These are phyloP conservation scores for Knoxia roxburghii DNA, from an alignment of 257 asterid genomes.

Conservation along the genomic window DNA sequence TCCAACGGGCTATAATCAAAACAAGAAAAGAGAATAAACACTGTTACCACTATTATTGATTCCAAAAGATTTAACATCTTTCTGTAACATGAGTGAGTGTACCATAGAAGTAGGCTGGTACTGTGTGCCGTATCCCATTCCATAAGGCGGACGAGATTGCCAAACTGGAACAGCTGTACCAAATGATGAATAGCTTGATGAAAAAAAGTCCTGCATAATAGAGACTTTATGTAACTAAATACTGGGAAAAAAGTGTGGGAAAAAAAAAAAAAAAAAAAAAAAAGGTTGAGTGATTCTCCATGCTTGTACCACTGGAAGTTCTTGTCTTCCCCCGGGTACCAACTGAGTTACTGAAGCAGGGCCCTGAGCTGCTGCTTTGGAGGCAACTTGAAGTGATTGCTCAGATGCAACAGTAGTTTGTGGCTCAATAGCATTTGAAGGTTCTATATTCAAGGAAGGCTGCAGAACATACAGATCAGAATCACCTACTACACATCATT, in stretches of 20 bases:
- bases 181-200: slow-evolving; percentile 35
- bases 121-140: slow-evolving; percentile 47
- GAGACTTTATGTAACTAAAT: not conserved
- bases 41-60: not conserved
- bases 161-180: slow-evolving; percentile 43
- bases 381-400: slow-evolving; percentile 34
- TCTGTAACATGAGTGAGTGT: not conserved
- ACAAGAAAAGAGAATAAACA: not conserved
- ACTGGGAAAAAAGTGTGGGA: not conserved
- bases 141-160: slow-evolving; percentile 46
- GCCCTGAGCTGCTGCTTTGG: slow-evolving; percentile 15
- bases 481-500: slow-evolving; percentile 4
- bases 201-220: slow-evolving; percentile 56
- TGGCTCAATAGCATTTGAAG: slow-evolving; percentile 23
- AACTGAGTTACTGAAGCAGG: slow-evolving; percentile 29
- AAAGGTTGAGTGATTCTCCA: not conserved
- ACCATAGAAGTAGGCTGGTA: slow-evolving; percentile 52
- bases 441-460: slow-evolving; percentile 31
- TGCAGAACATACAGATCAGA: slow-evolving; percentile 13
- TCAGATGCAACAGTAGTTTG: slow-evolving; percentile 25
- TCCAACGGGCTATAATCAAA: slow-evolving; percentile 32
- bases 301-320: slow-evolving; percentile 61
- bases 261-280: not conserved
- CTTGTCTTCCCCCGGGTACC: slow-evolving; percentile 42
- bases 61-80: not conserved